Conservation (phyloP, 176 grass and related monocot species). For the Urochloa ruziziensis region DNA sequence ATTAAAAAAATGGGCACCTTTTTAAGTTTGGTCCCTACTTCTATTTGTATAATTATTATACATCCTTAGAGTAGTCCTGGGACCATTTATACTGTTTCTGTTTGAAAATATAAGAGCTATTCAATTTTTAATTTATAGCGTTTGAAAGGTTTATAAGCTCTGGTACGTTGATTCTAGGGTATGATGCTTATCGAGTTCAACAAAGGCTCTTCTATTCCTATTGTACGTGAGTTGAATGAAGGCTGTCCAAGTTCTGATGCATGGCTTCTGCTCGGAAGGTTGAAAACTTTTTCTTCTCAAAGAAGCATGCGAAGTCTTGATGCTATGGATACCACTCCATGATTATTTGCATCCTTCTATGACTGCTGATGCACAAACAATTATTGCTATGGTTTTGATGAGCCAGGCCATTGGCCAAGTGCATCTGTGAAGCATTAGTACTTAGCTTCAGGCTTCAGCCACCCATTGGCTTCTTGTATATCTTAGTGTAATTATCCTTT, state of each 20-base stretch:
- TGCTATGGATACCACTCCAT: conserved; percentile 59
- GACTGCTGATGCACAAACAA: not conserved
- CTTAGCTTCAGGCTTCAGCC: not conserved
- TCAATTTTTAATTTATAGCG: not conserved
- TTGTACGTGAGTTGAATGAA: conserved; percentile 69
- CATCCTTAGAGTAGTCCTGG: not conserved
- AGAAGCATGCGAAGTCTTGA: conserved; percentile 20
- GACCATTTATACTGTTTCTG: not conserved
- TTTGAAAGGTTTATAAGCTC: conserved; percentile 18
- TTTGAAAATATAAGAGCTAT: not conserved
- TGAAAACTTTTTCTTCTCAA: conserved; percentile 38
- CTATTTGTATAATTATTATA: not conserved
- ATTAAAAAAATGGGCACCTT: not conserved
- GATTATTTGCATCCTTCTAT: conserved; percentile 19
- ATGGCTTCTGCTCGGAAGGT: conserved; percentile 67
- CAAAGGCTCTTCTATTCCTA: conserved; percentile 50
- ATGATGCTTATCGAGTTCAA: conserved; percentile 85
- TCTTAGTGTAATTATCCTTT: not conserved
- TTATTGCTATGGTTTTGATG: not conserved
- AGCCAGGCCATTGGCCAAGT: not conserved
- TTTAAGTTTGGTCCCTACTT: not conserved
- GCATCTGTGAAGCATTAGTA: not conserved
- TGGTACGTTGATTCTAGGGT: conserved; percentile 48
- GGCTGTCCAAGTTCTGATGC: conserved; percentile 60
- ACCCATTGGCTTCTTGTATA: not conserved